Evolutionary conservation across 805 yeast genomes (phyloP), one percentile per base, ranked within the genome.

Genomic region (Yarrowia sp.): DNA sequence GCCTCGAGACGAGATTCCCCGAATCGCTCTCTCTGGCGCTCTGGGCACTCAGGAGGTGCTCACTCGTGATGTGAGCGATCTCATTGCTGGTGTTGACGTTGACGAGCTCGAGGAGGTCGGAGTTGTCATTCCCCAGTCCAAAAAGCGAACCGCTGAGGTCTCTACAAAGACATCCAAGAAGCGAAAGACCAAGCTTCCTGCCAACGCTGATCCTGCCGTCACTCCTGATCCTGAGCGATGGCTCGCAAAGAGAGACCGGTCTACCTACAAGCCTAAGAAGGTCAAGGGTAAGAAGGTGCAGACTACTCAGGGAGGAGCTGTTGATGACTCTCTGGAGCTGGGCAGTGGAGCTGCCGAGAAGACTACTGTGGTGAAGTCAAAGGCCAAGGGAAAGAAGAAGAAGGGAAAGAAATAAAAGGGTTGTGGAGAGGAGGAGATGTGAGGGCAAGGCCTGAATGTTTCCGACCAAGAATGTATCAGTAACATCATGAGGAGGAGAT

Each of bases 191-290:
- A 77, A 74, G 67, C 69, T 76, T 15, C 80, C 83, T n/a, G 75
- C 74, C 66, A 69, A 70, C 69, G 83, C 68, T 76, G 86, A 78
- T 57, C 73, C 75, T 57, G 72, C 68, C 4, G 75, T 72, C 66
- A 66, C 67, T 22, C 78, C 83, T 3, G 88, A 87, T 70, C 82
- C 84, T 15, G 98, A 92, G 75, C 87, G 98, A 77, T 92, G 98
- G 98, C 75, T 93, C 60, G 96, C 97, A 22, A 71, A 89, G 81
- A 88, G 86, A 73, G 96, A 92, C 73, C 84, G 98, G 74, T 83
- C 92, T 7, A 84, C 86, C 70, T 92, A 88, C 77, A 90, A 85
- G 75, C 90, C 96, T 13, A 88, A 89, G 73, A 86, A 85, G 78
- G 84, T 86, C 68, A 87, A 84, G 74, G 82, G 80, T 69, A 78